These are phyloP conservation scores for Vachellia pachyceras DNA, from an alignment of 306 rosid genomes.

Conservation along the genomic window DNA sequence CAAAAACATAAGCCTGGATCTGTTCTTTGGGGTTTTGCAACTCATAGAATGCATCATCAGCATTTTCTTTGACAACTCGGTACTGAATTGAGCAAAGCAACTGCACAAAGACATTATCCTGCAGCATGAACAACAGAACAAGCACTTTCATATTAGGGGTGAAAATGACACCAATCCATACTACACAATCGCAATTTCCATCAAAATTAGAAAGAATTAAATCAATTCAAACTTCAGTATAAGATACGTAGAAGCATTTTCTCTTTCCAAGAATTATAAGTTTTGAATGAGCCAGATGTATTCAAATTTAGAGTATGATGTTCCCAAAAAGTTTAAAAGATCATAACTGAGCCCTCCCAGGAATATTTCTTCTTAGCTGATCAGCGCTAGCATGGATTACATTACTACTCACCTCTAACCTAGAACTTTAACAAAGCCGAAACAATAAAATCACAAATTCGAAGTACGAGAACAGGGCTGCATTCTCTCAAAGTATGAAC, in stretches of 20 bases:
- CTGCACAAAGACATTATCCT: slow-evolving; percentile 97
- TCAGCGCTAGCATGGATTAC: background rate
- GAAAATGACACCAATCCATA: background rate
- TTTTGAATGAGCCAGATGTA: background rate
- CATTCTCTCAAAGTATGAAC: background rate
- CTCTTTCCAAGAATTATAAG: background rate
- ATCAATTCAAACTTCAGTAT: background rate
- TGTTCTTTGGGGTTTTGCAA: slow-evolving; percentile 91
- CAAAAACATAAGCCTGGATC: slow-evolving; percentile 96
- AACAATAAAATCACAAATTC: background rate
- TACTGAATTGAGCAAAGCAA: slow-evolving; percentile 91
- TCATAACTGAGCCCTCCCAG: background rate
- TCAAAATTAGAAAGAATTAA: background rate
- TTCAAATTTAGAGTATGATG: background rate
- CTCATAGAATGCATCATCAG: slow-evolving; percentile 98
- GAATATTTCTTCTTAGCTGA: background rate
- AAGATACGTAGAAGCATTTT: background rate
- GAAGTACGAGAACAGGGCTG: background rate
- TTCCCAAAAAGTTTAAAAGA: background rate
- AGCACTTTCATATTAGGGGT: background rate
- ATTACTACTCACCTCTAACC: background rate
- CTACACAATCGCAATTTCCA: background rate
- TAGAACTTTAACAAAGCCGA: background rate
- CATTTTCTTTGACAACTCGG: slow-evolving; percentile 72
- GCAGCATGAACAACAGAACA: slow-evolving; percentile 14